Evolutionary conservation across 129 eudicot genomes (phyloP).

Genomic region (Flaveria linearis): DNA sequence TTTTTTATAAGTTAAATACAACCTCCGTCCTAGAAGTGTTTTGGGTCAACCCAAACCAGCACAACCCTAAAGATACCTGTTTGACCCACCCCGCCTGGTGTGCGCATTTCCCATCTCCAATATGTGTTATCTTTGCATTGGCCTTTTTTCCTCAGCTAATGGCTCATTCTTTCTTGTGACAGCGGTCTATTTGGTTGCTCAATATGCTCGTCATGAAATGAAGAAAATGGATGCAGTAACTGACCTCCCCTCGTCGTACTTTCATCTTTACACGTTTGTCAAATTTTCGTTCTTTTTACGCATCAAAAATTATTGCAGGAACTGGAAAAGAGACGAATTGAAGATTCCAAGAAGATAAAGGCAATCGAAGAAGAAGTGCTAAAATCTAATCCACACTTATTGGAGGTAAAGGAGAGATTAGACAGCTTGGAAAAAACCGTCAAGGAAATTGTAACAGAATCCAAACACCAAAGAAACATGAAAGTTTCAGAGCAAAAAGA

Average conservation of each 20-base stretch:
- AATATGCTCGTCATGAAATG: slow-evolving; percentile 86
- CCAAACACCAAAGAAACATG: slow-evolving; percentile 45
- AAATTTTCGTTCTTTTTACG: neutral
- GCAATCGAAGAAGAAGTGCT: slow-evolving; percentile 41
- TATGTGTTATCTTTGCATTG: neutral
- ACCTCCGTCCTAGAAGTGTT: neutral
- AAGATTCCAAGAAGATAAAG: slow-evolving; percentile 61
- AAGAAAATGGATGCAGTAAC: slow-evolving; percentile 92
- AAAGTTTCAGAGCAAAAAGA: slow-evolving; percentile 14
- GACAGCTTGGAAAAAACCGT: slow-evolving; percentile 63
- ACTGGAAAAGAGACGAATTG: slow-evolving; percentile 48
- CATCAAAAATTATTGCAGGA: slow-evolving; percentile 37
- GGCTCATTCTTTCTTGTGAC: slow-evolving; percentile 30
- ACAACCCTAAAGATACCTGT: neutral
- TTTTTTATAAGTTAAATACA: neutral
- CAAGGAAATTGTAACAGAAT: slow-evolving; percentile 55
- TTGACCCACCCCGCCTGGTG: neutral
- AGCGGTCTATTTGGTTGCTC: slow-evolving; percentile 94
- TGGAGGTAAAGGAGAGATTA: slow-evolving; percentile 75
- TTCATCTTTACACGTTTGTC: neutral
- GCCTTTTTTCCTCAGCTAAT: slow-evolving; percentile 15
- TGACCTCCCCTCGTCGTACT: slow-evolving; percentile 17
- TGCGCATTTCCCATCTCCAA: neutral
- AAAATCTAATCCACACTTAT: slow-evolving; percentile 52
- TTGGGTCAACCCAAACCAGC: neutral